These are phyloP conservation scores for Rossbeevera mucosa DNA, from an alignment of 768 basidiomycete species.

Conservation along the genomic window DNA sequence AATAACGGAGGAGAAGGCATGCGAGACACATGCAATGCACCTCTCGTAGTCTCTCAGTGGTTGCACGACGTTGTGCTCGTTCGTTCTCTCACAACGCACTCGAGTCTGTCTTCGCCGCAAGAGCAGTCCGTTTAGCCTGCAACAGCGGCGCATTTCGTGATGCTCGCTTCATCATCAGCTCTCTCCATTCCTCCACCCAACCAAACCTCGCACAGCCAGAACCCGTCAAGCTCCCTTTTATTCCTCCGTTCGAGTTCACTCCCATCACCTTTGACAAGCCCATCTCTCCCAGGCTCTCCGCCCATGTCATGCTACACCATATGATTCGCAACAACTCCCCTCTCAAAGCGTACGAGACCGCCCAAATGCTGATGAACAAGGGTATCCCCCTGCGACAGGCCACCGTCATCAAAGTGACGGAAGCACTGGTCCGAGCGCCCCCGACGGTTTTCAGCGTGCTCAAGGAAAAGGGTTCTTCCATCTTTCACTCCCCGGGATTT, in stretches of 20 bases:
- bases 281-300: slow-evolving; percentile 55
- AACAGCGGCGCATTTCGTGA: slow-evolving; percentile 41
- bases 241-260: slow-evolving; percentile 31
- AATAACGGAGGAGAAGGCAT: slow-evolving; percentile 39
- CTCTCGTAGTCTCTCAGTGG: slow-evolving; percentile 37
- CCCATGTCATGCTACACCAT: slow-evolving; percentile 62
- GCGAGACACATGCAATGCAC: slow-evolving; percentile 71
- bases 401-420: slow-evolving; percentile 45
- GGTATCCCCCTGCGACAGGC: slow-evolving; percentile 46
- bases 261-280: slow-evolving; percentile 45
- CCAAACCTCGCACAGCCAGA: neutral
- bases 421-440: slow-evolving; percentile 17
- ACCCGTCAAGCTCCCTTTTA: slow-evolving; percentile 20
- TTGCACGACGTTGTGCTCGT: neutral
- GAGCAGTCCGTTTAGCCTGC: slow-evolving; percentile 48
- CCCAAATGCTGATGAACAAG: slow-evolving; percentile 48
- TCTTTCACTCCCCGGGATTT: slow-evolving; percentile 14
- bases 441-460: slow-evolving; percentile 21
- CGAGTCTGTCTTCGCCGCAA: too few species aligned
- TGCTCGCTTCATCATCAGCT: slow-evolving; percentile 56
- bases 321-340: slow-evolving; percentile 50
- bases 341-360: slow-evolving; percentile 45
- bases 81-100: too few species aligned
- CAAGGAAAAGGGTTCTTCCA: slow-evolving; percentile 13
- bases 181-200: slow-evolving; percentile 41